Base-by-base conservation (phyloP, 805 yeast species). In the Candida jianshihensis region DNA sequence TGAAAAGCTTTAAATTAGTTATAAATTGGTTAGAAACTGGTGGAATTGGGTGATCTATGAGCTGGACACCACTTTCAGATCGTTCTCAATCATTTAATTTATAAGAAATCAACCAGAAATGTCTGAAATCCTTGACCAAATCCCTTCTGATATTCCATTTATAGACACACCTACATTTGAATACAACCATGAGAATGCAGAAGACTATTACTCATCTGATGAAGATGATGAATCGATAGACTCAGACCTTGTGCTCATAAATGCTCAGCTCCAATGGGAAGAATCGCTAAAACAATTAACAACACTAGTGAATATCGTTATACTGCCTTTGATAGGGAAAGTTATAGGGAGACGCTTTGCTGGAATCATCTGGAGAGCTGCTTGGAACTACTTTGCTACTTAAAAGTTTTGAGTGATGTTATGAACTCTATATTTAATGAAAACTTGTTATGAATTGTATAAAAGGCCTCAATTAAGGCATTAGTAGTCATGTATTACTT, bases 261-360 rank as follows among this genome's bases (percentile, higher is more conserved):
- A 73, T 25, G 80, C 85, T 1, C 83, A 79, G 47, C 68, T 75
- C 44, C 86, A 81, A 48, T 81, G 88, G 88, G 83, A 81, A 35
- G 83, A 78, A 47, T 76, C 81, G 25, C 42, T 81, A 33, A 60
- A 61, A 31, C 88, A 81, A 54, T 51, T 82, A 38, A 66, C 66
- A 27, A 71, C 72, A n/a, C 64, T 80, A 25, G 56, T 79, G 24
- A 73, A 71, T 37, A 67, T 76, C 56, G 75, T 82, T 12, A 48
- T 81, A 25, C 60, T 81, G 35, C 92, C 92, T 2, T 51, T 81
- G 40, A 47, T 78, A 15, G 89, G 89, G 4, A 80, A 78, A 53
- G 66, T 75, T 30, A 43, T 81, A 32, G 92, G 92, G 4, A 67
- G 89, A 44, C 56, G 78, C 43, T 59, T 68, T 42, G 78, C 83